Percentiles rank a stretch among this genome's conserved stretches.
Evolutionary conservation across 345 rosid genomes (phyloP).

Genomic region (Limnanthes douglasii): DNA sequence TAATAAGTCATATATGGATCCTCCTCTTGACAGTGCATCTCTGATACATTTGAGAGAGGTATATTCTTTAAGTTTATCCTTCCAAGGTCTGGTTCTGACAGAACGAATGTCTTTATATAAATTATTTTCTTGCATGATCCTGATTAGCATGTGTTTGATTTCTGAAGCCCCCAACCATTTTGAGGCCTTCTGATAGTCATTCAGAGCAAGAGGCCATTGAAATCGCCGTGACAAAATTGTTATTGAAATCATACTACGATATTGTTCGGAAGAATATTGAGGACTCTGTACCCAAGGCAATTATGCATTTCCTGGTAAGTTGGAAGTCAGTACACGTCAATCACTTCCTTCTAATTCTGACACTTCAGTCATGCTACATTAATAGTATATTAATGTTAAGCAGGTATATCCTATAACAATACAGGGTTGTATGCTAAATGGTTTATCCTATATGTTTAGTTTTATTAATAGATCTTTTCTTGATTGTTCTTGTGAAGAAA

Average conservation of each 20-base stretch:
- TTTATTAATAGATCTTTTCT: too few relatives aligned
- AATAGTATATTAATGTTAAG: too few relatives aligned
- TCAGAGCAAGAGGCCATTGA: constrained; percentile 69
- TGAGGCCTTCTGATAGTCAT: constrained; percentile 61
- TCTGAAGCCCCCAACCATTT: constrained; percentile 59
- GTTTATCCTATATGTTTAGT: too few relatives aligned
- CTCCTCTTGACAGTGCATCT: constrained; percentile 28
- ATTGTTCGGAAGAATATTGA: constrained; percentile 82
- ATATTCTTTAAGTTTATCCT: constrained; percentile 4
- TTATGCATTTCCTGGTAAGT: constrained; percentile 91
- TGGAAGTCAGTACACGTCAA: not conserved
- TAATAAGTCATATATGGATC: constrained; percentile 27
- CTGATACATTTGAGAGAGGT: constrained; percentile 80
- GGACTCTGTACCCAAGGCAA: constrained; percentile 77
- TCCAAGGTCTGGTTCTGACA: not conserved
- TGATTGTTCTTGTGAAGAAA: too few relatives aligned
- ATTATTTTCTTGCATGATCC: not conserved
- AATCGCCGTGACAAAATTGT: constrained; percentile 57
- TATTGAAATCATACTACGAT: constrained; percentile 82
- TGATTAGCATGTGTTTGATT: constrained; percentile 6
- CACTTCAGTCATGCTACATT: too few relatives aligned
- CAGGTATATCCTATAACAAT: too few relatives aligned
- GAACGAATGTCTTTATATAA: not conserved
- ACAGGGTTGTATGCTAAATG: too few relatives aligned
- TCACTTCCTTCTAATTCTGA: not conserved